Conservation (phyloP, 2,329 filamentous ascomycete genomes). For the Stenocarpella maydis region DNA sequence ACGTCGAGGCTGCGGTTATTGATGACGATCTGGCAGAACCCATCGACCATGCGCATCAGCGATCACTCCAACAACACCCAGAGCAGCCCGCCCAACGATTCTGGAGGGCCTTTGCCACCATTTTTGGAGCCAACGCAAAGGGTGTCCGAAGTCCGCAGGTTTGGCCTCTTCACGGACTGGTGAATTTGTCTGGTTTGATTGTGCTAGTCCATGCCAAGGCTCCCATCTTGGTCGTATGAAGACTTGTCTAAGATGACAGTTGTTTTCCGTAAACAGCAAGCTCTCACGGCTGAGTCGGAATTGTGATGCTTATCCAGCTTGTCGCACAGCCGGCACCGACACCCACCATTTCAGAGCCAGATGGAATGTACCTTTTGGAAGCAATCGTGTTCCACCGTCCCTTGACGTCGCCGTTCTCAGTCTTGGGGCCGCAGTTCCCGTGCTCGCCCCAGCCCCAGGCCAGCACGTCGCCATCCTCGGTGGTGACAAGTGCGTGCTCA, state of each 20-base stretch:
- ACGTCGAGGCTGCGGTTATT: background rate
- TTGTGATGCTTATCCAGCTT: slow-evolving; percentile 73
- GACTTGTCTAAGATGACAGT: background rate
- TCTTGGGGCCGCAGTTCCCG: slow-evolving; percentile 86
- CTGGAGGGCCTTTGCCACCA: slow-evolving; percentile 38
- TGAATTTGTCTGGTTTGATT: background rate
- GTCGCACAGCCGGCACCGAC: slow-evolving; percentile 92
- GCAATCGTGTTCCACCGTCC: slow-evolving; percentile 74
- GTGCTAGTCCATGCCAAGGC: background rate
- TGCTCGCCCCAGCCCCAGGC: slow-evolving; percentile 98
- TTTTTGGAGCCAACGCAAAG: slow-evolving; percentile 76
- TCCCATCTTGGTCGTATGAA: background rate
- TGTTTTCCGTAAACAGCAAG: background rate
- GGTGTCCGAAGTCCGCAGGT: slow-evolving; percentile 69
- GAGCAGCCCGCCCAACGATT: background rate
- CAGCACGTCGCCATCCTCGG: slow-evolving; percentile 70
- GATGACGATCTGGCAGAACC: slow-evolving; percentile 48
- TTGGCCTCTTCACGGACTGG: slow-evolving; percentile 44
- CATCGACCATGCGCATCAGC: slow-evolving; percentile 42
- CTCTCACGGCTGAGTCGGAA: slow-evolving; percentile 36
- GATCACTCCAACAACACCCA: slow-evolving; percentile 37
- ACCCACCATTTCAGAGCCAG: slow-evolving; percentile 59
- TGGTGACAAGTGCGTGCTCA: slow-evolving; percentile 84
- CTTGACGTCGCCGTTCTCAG: slow-evolving; percentile 71
- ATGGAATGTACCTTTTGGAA: slow-evolving; percentile 61